These are phyloP conservation scores for Eucalyptus cloeziana DNA, from an alignment of 345 rosid species.

Conservation along the genomic window DNA sequence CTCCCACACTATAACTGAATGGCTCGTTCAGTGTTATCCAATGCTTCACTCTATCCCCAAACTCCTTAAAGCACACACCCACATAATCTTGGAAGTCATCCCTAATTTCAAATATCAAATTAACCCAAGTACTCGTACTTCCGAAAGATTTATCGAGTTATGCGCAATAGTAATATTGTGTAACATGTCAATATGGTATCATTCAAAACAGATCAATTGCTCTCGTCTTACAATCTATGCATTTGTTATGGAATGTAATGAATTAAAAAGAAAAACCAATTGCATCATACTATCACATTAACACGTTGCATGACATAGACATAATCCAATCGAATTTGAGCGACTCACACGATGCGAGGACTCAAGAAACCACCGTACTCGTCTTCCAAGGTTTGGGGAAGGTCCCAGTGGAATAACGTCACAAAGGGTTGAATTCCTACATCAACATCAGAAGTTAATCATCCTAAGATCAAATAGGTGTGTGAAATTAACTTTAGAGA, in stretches of 20 bases:
- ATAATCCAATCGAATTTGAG: neutral
- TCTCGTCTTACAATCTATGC: neutral
- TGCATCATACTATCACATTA: no score
- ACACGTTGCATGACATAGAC: neutral
- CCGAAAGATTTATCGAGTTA: neutral
- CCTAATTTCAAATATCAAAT: neutral
- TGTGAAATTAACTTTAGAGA: neutral
- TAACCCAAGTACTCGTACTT: neutral
- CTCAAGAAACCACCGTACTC: conserved; percentile 17
- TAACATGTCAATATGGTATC: neutral
- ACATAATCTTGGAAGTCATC: conserved; percentile 24
- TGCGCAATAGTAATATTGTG: neutral
- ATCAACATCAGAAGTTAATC: neutral
- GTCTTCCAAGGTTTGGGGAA: conserved; percentile 20
- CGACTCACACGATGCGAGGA: conserved; percentile 4
- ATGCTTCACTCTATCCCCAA: conserved; percentile 49
- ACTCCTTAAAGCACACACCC: conserved; percentile 21
- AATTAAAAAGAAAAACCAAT: neutral
- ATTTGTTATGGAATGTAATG: neutral
- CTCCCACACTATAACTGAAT: conserved; percentile 3
- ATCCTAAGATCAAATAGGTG: neutral
- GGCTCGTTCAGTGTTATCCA: conserved; percentile 58
- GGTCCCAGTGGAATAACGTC: conserved; percentile 26
- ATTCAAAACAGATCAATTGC: neutral
- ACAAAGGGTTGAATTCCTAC: conserved; percentile 19